Evolutionary conservation across 495 filamentous ascomycete genomes (phyloP), one percentile per base, ranked within the genome.

Genomic region (Aspergillus heteromorphus): DNA sequence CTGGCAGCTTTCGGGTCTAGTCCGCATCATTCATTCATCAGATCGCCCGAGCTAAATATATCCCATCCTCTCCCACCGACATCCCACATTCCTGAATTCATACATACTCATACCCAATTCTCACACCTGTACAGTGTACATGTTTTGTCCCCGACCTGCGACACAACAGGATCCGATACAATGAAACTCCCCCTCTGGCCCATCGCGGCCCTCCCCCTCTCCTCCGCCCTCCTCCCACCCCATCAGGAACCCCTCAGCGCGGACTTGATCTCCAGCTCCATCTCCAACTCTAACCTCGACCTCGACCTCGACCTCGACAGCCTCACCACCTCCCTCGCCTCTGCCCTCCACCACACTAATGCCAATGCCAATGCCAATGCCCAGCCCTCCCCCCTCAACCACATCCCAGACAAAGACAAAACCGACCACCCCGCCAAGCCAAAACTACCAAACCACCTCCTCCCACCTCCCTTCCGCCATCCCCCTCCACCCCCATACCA

Each of bases 201-300:
- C 20, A 23, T 52, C 29, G 57, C 31, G 29, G 51, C 30, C 14
- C 43, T 48, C 30, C 27, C 30, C 13, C 40, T 43, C 16, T n/a
- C 53, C 34, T 31, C 53, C 17, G 48, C 53, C 25, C 17, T 57
- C 19, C 48, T 51, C 23, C 42, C 42, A 13, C 42, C 42, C 8
- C 9, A 9, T 13, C 43, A 47, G 13, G 21, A 40, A 4, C 8
- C 36, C 19, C 11, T 14, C 4, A 7, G 19, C 53, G n/a, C 30
- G 2, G 50, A 51, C 40, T 25, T 30, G 11, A 31, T 20, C 6
- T 38, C 40, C 27, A 38, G 51, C 30, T 3, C 10, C 23, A 31
- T 20, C 6, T 38, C 40, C 27, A 38, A 56, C 30, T 3, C 10
- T 6, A 48, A 48, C 17, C 48, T 45, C 27, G 47, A 56, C 14